A percentile compares a stretch with the other conserved stretches of the same genome.
These are phyloP conservation scores for Colletotrichum lindemuthianum DNA, from an alignment of 2,329 filamentous ascomycete species.

Conservation along the genomic window DNA sequence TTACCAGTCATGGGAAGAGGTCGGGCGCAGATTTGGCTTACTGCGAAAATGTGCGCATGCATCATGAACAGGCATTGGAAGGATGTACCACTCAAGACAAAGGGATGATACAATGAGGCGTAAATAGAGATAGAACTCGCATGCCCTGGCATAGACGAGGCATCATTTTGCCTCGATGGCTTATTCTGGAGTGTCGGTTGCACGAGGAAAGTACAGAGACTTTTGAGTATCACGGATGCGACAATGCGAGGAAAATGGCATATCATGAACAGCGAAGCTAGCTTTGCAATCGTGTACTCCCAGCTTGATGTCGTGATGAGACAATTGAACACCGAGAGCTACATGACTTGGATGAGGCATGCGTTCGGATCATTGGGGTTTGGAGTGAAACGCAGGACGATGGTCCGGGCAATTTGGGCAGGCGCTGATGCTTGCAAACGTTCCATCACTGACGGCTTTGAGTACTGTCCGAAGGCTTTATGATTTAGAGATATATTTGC, in stretches of 20 bases:
- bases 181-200: slow-evolving; percentile 27
- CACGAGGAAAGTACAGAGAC: slow-evolving; percentile 29
- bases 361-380: too few relatives aligned
- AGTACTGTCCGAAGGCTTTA: too few relatives aligned
- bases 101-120: slow-evolving; percentile 33
- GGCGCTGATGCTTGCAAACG: too few relatives aligned
- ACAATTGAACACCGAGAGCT: too few relatives aligned
- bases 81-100: slow-evolving; percentile 27
- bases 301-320: too few relatives aligned
- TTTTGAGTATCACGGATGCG: slow-evolving; percentile 24
- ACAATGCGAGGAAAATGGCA: slow-evolving; percentile 16
- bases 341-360: too few relatives aligned
- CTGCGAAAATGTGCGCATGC: neutral
- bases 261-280: too few relatives aligned
- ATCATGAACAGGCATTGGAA: slow-evolving; percentile 10
- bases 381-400: too few relatives aligned
- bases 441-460: too few relatives aligned
- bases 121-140: slow-evolving; percentile 36
- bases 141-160: slow-evolving; percentile 33
- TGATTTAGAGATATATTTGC: too few relatives aligned
- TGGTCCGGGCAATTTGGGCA: too few relatives aligned
- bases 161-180: slow-evolving; percentile 14
- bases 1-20: neutral
- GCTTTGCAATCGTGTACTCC: too few relatives aligned
- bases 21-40: neutral